Conservation (phyloP, 2,329 filamentous ascomycete genomes). For the Hirsutella minnesotensis region DNA sequence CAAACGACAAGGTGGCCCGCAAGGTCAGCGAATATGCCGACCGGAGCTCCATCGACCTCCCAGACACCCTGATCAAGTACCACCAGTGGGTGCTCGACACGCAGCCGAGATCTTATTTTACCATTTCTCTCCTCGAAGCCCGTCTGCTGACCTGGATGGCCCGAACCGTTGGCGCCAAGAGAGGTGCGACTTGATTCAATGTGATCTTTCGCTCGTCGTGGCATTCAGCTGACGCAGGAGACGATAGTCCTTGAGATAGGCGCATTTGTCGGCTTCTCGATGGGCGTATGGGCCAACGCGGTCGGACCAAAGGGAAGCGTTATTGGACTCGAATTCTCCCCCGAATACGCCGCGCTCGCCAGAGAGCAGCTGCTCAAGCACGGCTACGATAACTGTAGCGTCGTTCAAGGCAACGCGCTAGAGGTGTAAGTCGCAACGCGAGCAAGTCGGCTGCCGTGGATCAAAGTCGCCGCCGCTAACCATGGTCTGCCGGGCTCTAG, state of each 20-base stretch:
- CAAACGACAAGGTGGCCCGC: constrained; percentile 21
- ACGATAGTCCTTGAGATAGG: constrained; percentile 27
- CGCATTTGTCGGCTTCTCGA: constrained; percentile 28
- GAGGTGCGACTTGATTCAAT: constrained; percentile 1
- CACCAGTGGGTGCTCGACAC: constrained; percentile 18
- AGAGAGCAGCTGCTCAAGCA: constrained; percentile 21
- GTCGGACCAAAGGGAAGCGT: constrained; percentile 17
- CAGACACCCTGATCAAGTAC: constrained; percentile 22
- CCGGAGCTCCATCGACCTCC: constrained; percentile 20
- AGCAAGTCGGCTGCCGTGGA: background rate
- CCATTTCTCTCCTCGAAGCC: constrained; percentile 23
- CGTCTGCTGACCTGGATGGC: constrained; percentile 23
- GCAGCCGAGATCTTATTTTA: constrained; percentile 13
- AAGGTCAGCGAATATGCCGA: constrained; percentile 25
- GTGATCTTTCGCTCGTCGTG: background rate
- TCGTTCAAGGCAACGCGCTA: constrained; percentile 30
- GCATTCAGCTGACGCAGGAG: background rate
- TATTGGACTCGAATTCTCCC: constrained; percentile 28
- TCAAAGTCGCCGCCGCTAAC: background rate
- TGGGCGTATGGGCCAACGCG: constrained; percentile 27
- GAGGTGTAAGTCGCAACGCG: constrained; percentile 21
- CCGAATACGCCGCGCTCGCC: constrained; percentile 27
- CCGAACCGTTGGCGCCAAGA: constrained; percentile 22
- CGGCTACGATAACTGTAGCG: constrained; percentile 26
- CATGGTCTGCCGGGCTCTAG: constrained; percentile 7